Base-by-base conservation (phyloP, 768 basidiomycete species). In the Auricularia sp. region DNA sequence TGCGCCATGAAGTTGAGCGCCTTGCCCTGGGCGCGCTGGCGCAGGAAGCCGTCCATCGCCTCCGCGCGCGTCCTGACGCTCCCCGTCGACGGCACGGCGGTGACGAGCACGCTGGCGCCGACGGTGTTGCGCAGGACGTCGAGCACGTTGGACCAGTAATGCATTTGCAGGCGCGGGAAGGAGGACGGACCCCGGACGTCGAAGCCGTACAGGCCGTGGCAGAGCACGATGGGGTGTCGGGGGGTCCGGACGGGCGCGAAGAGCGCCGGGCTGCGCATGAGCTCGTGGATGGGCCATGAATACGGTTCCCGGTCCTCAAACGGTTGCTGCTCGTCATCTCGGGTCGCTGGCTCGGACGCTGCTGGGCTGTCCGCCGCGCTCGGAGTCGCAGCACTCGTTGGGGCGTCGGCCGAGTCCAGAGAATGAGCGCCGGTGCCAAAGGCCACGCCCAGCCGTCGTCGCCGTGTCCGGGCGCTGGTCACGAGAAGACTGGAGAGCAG, bases 131-230 rank as follows among this genome's bases (percentile, higher is more conserved):
- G 83, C 16, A 98, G 81, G 13, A 95, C 83, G 10, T 81, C 84
- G 37, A 98, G 79, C 3, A 98, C 86, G 65, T 92, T 90, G 0
- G 87, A 84, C 97, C 97, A 99, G 72, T 99, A 99, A 66, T 98
- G 93, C 73, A 92, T 83, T 63, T 90, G 85, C 65, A 95, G 80
- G 54, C 86, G 84, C 0, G 94, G 93, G 70, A 94, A 91, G 11
- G 88, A 79, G 0, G 84, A 79, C 0, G 93, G 93, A 1, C 94
- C 94, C 37, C 89, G 85, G 0, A 92, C 88, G 70, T 96, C 94
- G 72, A 97, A 99, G 5, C 96, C 96, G 71, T 99, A 98, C 1
- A 98, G 78, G 21, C 95, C 96, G 76, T 99, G 96, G 72, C 93
- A 97, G n/a, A 98, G 81, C 3, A 96, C 93, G 65, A 99, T 87